Evolutionary conservation across 2,329 filamentous ascomycete species (phyloP), one percentile per base, ranked within the genome.

Genomic region (Sphaerulina musiva): DNA sequence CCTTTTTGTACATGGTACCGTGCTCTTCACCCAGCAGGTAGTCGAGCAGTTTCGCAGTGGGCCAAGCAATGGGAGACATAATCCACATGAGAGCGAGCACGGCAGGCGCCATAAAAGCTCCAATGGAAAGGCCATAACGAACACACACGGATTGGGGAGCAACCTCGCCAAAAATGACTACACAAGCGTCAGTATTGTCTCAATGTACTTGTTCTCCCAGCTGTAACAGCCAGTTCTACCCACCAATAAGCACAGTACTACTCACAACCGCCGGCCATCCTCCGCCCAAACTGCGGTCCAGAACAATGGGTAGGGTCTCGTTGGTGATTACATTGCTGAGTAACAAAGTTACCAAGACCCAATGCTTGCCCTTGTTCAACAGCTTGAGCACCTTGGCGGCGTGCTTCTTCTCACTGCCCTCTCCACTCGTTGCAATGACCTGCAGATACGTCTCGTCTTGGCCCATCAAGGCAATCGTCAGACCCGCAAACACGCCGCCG

Each of bases 321-420:
- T 98, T 97, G 61, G 95, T 95, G 65, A 98, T 95, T 68, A 98
- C 93, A 70, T 98, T 98, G 70, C 90, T 90, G 53, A 98, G 77
- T 6, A 98, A 80, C 26, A 98, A 76, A 2, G 93, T 97, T 51
- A 98, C 93, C 54, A 98, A 77, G 17, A 98, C 92, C 93, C 93
- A 98, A 72, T 98, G 93, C 71, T 98, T 98, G 65, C 93, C 93
- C 64, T 82, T 86, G 60, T 89, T 83, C 53, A 98, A 74, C 29
- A 98, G 76, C 42, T 83, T 79, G 63, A 93, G 79, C 9, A 98
- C 93, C 60, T 83, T 85, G 53, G 80, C 81, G 0, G 93, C 93
- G 68, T 96, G 89, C 68, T 84, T 89, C 66, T 85, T 85, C 73
- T 97, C 92, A n/a, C 84, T 78, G 52, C 86, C 89, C 71, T 89